Conservation (phyloP, 306 rosid genomes). For the Ormosia semicastrata region DNA sequence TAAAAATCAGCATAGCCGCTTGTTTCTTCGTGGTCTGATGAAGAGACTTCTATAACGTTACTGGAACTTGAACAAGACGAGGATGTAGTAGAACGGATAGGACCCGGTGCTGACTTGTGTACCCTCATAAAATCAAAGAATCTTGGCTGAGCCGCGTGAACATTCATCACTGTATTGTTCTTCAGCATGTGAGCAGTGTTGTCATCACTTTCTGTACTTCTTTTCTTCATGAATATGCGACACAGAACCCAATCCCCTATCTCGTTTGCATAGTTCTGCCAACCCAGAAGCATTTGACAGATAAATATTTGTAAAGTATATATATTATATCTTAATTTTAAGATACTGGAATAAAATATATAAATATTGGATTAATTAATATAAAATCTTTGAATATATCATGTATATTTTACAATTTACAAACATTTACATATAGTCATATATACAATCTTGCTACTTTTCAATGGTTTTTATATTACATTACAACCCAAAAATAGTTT, state of each 20-base stretch:
- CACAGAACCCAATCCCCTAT: slow-evolving; percentile 76
- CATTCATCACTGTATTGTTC: slow-evolving; percentile 6
- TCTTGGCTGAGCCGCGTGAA: slow-evolving; percentile 33
- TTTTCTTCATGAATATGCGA: slow-evolving; percentile 57
- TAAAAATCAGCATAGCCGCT: slow-evolving; percentile 29
- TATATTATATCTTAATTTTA: neutral
- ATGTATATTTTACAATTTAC: no score
- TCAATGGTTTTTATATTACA: neutral
- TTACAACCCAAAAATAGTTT: neutral
- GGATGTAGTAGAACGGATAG: slow-evolving; percentile 33
- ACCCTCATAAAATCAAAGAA: slow-evolving; percentile 40
- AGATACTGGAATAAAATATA: no score
- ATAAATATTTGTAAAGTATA: neutral
- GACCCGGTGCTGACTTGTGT: slow-evolving; percentile 4
- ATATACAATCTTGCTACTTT: neutral
- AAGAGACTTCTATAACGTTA: slow-evolving; percentile 39
- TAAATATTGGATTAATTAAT: neutral
- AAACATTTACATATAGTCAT: neutral
- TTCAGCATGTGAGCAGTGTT: neutral
- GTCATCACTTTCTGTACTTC: slow-evolving; percentile 16
- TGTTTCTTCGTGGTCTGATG: slow-evolving; percentile 37
- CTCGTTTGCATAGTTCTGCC: slow-evolving; percentile 35
- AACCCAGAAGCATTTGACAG: neutral
- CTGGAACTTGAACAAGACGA: slow-evolving; percentile 58
- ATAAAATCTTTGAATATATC: no score